phyloP scores from a whole-genome alignment of 352 stramenopile genomes.

The Phytophthora citricola region DNA sequence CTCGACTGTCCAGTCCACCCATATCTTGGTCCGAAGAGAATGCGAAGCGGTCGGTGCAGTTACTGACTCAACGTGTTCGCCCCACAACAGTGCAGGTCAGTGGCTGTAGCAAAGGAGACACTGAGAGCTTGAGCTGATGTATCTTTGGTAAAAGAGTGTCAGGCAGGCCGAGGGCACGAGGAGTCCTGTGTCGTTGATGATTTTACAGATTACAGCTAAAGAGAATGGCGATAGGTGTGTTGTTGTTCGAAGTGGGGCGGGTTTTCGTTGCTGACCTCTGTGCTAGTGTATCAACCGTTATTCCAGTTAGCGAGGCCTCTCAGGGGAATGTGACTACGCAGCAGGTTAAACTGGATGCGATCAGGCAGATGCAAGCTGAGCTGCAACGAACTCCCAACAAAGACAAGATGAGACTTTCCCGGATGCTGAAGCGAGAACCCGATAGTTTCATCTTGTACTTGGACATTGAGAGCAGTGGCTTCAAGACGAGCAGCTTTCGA shows the following conservation, averaged over 20 bases:
- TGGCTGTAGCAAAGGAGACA: constrained; percentile 10
- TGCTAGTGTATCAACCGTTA: constrained; percentile 37
- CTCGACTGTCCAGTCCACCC: constrained; percentile 18
- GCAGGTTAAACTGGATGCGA: constrained; percentile 67
- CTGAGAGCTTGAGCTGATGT: constrained; percentile 1
- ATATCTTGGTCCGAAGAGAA: constrained; percentile 35
- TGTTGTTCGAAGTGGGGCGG: not conserved
- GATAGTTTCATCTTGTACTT: constrained; percentile 63
- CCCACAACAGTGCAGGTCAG: constrained; percentile 44
- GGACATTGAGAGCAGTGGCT: constrained; percentile 53
- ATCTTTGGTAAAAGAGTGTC: constrained; percentile 21
- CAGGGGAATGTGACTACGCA: constrained; percentile 43
- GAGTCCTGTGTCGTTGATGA: constrained; percentile 34
- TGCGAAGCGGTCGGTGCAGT: constrained; percentile 33
- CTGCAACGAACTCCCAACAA: constrained; percentile 12
- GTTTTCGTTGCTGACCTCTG: too few relatives aligned
- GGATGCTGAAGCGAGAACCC: constrained; percentile 35
- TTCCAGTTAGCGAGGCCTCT: constrained; percentile 48
- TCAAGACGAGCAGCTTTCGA: constrained; percentile 55
- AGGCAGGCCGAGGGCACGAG: constrained; percentile 16
- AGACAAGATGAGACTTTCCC: constrained; percentile 12
- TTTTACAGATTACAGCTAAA: constrained; percentile 43
- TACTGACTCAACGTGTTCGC: constrained; percentile 29
- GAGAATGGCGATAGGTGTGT: constrained; percentile 40
- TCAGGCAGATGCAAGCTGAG: constrained; percentile 58